Evolutionary conservation across 257 asterid species (phyloP).

Genomic region (Gentiana straminea): DNA sequence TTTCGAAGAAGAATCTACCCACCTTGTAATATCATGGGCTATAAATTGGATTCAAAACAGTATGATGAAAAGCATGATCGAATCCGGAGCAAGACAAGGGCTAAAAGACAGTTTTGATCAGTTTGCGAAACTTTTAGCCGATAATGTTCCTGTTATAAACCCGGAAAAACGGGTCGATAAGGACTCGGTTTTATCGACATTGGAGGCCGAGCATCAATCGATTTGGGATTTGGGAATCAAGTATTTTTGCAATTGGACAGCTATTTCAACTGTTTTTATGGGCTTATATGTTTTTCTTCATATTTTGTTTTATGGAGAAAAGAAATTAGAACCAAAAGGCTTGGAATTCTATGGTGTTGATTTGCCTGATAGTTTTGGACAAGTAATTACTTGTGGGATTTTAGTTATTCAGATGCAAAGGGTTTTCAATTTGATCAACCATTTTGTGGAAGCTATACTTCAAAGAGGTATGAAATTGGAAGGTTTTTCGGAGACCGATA

Average conservation of each 20-base stretch:
- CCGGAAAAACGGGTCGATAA: slow-evolving; percentile 32
- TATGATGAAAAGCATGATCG: slow-evolving; percentile 78
- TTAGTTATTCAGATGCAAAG: slow-evolving; percentile 54
- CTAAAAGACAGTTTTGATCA: slow-evolving; percentile 69
- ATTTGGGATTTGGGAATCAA: slow-evolving; percentile 35
- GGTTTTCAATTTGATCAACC: slow-evolving; percentile 58
- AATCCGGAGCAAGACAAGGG: slow-evolving; percentile 71
- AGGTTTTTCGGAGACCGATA: neutral
- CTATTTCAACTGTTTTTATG: slow-evolving; percentile 34
- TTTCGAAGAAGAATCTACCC: slow-evolving; percentile 47
- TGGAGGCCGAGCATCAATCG: slow-evolving; percentile 42
- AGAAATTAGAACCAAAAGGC: slow-evolving; percentile 29
- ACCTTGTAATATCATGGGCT: slow-evolving; percentile 67
- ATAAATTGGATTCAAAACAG: slow-evolving; percentile 57
- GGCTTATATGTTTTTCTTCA: slow-evolving; percentile 42
- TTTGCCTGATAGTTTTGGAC: slow-evolving; percentile 86
- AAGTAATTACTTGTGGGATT: slow-evolving; percentile 48
- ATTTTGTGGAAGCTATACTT: slow-evolving; percentile 66
- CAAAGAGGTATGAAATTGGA: slow-evolving; percentile 40
- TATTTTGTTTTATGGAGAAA: slow-evolving; percentile 40
- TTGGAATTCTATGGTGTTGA: slow-evolving; percentile 67
- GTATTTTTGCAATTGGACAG: slow-evolving; percentile 65
- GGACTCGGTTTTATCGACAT: slow-evolving; percentile 40
- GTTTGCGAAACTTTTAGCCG: slow-evolving; percentile 46
- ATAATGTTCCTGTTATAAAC: slow-evolving; percentile 25